Percentiles rank a stretch among this genome's conserved stretches.
phyloP scores from a whole-genome alignment of 2,329 filamentous ascomycete genomes.

The Parascedosporium putredinis region DNA sequence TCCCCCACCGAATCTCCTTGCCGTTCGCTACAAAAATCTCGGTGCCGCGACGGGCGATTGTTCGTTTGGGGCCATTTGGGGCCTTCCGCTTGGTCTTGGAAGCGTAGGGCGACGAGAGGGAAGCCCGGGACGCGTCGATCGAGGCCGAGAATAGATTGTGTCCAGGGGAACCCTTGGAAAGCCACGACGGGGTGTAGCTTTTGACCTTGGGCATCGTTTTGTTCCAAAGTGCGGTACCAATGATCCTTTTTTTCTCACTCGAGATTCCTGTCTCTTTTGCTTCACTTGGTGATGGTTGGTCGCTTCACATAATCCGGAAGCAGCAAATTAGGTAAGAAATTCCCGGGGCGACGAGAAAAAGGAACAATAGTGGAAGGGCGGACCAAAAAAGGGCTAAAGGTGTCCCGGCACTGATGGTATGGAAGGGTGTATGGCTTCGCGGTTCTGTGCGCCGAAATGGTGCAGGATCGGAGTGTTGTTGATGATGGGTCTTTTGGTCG shows the following conservation, averaged over 20 bases:
- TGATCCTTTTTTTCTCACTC: background rate
- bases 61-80: slow-evolving; percentile 43
- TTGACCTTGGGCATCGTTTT: slow-evolving; percentile 71
- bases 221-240: no score
- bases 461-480: no score
- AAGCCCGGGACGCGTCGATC: slow-evolving; percentile 25
- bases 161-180: slow-evolving; percentile 66
- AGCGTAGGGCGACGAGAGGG: slow-evolving; percentile 26
- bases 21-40: slow-evolving; percentile 85
- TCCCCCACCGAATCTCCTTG: slow-evolving; percentile 91
- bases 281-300: no score
- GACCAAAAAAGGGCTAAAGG: background rate
- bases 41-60: slow-evolving; percentile 70
- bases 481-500: no score
- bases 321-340: background rate
- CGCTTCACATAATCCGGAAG: background rate
- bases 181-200: slow-evolving; percentile 78
- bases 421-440: background rate
- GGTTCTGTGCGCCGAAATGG: background rate
- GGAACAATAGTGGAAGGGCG: background rate
- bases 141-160: slow-evolving; percentile 62
- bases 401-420: no score
- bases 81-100: slow-evolving; percentile 29
- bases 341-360: background rate
- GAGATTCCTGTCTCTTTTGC: background rate